phyloP scores from a whole-genome alignment of 768 basidiomycete genomes.

The Boletales sp. region DNA sequence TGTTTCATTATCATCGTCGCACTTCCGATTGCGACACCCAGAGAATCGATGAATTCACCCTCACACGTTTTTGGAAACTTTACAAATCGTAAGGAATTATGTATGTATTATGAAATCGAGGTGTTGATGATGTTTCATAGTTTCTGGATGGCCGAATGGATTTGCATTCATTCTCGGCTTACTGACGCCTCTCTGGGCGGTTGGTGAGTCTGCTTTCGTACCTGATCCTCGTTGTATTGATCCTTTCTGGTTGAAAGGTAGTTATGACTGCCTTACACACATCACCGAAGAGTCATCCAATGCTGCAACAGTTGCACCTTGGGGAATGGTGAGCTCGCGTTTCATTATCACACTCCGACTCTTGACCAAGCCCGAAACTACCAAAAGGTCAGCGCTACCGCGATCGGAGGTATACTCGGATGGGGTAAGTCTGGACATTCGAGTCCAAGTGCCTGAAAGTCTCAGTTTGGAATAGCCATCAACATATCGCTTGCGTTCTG shows the following conservation, averaged over 20 bases:
- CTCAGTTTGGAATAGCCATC: conserved; percentile 30
- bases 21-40: conserved; percentile 58
- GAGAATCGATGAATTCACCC: conserved; percentile 55
- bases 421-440: conserved; percentile 30
- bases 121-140: conserved; percentile 22
- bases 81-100: too few species aligned
- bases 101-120: too few species aligned
- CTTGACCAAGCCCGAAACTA: background rate
- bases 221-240: background rate
- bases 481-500: conserved; percentile 52
- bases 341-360: background rate
- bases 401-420: conserved; percentile 43
- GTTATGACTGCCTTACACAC: conserved; percentile 48
- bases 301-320: conserved; percentile 51
- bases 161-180: conserved; percentile 46
- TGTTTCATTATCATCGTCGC: conserved; percentile 45
- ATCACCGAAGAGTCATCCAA: conserved; percentile 54
- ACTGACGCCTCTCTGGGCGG: conserved; percentile 44
- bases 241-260: conserved; percentile 17
- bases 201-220: conserved; percentile 22
- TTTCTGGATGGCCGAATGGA: conserved; percentile 40
- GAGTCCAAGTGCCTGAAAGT: background rate
- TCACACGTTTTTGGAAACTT: conserved; percentile 49
- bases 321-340: conserved; percentile 43
- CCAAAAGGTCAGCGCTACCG: conserved; percentile 32